Evolutionary conservation across 257 asterid genomes (phyloP).

Genomic region (Capsicum chinense): DNA sequence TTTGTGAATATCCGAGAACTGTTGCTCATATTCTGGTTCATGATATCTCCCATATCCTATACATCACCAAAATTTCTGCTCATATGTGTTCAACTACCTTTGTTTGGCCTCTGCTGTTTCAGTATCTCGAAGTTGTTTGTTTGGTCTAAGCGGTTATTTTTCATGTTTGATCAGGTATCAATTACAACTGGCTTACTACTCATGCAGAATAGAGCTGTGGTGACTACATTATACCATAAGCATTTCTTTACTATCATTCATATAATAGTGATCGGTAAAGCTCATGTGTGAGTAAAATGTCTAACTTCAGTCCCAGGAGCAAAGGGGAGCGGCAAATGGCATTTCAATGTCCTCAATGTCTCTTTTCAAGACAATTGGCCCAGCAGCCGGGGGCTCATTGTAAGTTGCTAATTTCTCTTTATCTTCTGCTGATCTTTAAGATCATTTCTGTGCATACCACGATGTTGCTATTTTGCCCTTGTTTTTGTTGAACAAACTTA

Average conservation of each 20-base stretch:
- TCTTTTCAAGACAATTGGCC: constrained; percentile 72
- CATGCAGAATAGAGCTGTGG: constrained; percentile 88
- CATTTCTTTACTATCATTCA: neutral
- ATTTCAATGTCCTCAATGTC: constrained; percentile 78
- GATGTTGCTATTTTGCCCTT: neutral
- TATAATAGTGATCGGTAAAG: neutral
- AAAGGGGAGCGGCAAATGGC: constrained; percentile 95
- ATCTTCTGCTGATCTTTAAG: neutral
- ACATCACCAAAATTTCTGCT: neutral
- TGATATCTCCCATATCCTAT: neutral
- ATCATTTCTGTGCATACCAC: neutral
- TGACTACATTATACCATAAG: constrained; percentile 33
- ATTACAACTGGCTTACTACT: constrained; percentile 74
- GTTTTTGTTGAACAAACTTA: neutral
- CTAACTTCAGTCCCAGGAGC: constrained; percentile 61
- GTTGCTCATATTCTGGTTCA: neutral
- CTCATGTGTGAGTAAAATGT: neutral
- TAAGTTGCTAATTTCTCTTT: constrained; percentile 42
- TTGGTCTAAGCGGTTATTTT: constrained; percentile 9
- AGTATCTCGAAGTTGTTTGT: neutral
- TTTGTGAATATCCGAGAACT: neutral
- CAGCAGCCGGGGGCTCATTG: constrained; percentile 78
- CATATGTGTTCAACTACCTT: neutral
- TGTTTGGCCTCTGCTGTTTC: neutral
- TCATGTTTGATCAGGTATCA: constrained; percentile 54